Conservation (phyloP, 768 basidiomycete species). For the Pleurotus pulmonarius region DNA sequence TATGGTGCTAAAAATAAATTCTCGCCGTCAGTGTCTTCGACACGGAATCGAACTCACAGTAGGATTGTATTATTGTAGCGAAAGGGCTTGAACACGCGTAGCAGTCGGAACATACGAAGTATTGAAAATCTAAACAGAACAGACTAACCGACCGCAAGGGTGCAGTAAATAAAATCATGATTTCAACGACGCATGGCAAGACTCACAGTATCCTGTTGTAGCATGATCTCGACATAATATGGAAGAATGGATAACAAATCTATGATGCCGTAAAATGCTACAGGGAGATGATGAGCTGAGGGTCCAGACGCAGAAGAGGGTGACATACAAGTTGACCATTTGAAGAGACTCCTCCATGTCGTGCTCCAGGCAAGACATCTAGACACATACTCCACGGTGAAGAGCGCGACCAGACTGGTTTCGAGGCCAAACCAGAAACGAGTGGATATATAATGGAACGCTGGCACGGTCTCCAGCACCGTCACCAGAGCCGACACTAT, state of each 20-base stretch:
- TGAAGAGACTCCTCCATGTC: slow-evolving; percentile 54
- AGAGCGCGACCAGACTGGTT: slow-evolving; percentile 78
- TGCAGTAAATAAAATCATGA: not conserved
- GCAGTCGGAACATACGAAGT: slow-evolving; percentile 81
- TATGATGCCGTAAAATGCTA: slow-evolving; percentile 82
- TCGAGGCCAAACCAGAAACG: slow-evolving; percentile 86
- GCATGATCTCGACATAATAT: slow-evolving; percentile 82
- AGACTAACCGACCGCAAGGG: slow-evolving; percentile 39
- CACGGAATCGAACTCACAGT: slow-evolving; percentile 44
- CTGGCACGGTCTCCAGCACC: slow-evolving; percentile 75
- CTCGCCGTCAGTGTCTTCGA: not conserved
- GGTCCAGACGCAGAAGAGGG: not conserved
- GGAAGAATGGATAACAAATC: slow-evolving; percentile 84
- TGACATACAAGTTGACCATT: slow-evolving; percentile 67
- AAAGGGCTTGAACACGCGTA: slow-evolving; percentile 89
- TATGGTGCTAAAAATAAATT: slow-evolving; percentile 53
- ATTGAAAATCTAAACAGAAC: slow-evolving; percentile 90
- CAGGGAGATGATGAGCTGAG: slow-evolving; percentile 9
- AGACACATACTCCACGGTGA: slow-evolving; percentile 81
- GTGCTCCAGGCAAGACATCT: slow-evolving; percentile 74
- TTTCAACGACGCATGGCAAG: not conserved
- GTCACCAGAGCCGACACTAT: slow-evolving; percentile 73
- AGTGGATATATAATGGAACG: slow-evolving; percentile 65
- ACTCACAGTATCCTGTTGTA: slow-evolving; percentile 82
- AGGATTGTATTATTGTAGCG: slow-evolving; percentile 78